A percentile compares a stretch with the other conserved stretches of the same genome.
Evolutionary conservation across 169 alveolate genomes (phyloP).

Genomic region (Plasmodium ovale): DNA sequence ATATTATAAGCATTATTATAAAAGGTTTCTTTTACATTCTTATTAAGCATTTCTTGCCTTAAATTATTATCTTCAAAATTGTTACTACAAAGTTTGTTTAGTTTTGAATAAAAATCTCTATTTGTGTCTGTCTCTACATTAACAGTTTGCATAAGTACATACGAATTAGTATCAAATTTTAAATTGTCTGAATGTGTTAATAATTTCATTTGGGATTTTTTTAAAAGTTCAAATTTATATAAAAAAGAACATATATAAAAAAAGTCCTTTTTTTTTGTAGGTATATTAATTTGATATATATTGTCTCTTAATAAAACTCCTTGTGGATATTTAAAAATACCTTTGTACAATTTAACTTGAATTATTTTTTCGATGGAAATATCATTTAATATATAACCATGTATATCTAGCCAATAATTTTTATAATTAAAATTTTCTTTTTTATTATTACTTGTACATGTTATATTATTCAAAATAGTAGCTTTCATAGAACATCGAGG

Average conservation of each 20-base stretch:
- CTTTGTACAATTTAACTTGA: conserved; percentile 47
- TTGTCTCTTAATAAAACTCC: conserved; percentile 63
- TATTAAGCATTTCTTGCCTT: neutral
- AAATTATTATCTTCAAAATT: neutral
- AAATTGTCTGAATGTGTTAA: conserved; percentile 17
- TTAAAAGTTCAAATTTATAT: conserved; percentile 13
- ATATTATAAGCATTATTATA: conserved; percentile 34
- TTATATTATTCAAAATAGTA: conserved; percentile 15
- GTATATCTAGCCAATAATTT: conserved; percentile 55
- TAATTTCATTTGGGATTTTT: neutral
- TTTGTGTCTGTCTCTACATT: neutral
- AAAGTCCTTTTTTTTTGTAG: conserved; percentile 17
- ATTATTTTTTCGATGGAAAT: conserved; percentile 32
- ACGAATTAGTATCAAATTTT: neutral
- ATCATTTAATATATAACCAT: conserved; percentile 51
- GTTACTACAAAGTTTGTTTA: conserved; percentile 28
- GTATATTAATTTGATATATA: conserved; percentile 36
- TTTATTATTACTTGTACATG: neutral
- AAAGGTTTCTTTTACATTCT: neutral
- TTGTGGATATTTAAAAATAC: conserved; percentile 54
- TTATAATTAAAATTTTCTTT: conserved; percentile 27
- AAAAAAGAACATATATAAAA: conserved; percentile 40
- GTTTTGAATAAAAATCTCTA: neutral
- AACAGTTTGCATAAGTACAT: neutral
- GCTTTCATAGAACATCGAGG: conserved; percentile 70